Evolutionary conservation across 1,284 basidiomycete species (phyloP).

Genomic region (Athelia sp.): DNA sequence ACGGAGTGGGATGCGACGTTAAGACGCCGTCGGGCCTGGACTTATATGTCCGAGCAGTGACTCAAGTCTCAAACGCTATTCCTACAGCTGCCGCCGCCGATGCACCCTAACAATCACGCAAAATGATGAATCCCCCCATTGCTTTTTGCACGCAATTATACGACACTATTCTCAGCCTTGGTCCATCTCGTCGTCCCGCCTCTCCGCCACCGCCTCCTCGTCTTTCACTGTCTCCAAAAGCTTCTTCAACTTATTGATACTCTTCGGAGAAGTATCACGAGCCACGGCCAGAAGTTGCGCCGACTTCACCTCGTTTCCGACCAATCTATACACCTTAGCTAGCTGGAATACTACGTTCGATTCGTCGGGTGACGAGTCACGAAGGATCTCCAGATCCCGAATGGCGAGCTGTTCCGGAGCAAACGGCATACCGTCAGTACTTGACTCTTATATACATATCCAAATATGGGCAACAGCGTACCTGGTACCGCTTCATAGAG

Average conservation of each 20-base stretch:
- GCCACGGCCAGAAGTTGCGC: slow-evolving; percentile 82
- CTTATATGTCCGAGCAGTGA: not conserved
- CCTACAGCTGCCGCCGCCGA: no score
- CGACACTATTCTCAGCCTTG: slow-evolving; percentile 41
- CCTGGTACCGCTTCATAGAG: slow-evolving; percentile 74
- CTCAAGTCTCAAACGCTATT: not conserved
- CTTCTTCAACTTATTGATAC: slow-evolving; percentile 70
- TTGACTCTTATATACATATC: not conserved
- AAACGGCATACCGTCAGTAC: slow-evolving; percentile 14
- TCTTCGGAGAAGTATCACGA: slow-evolving; percentile 81
- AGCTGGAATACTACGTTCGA: slow-evolving; percentile 93
- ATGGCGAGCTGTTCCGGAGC: slow-evolving; percentile 62
- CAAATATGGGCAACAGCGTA: slow-evolving; percentile 36
- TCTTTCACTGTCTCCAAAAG: slow-evolving; percentile 67
- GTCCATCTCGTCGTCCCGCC: slow-evolving; percentile 65
- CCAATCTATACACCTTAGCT: slow-evolving; percentile 82
- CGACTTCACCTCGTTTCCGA: slow-evolving; percentile 74
- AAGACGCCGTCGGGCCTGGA: not conserved
- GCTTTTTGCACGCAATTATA: not conserved
- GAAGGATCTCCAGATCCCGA: slow-evolving; percentile 72
- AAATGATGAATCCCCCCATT: no score
- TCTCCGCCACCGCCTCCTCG: slow-evolving; percentile 33
- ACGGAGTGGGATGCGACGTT: slow-evolving; percentile 4
- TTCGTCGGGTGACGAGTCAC: slow-evolving; percentile 83
- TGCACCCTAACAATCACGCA: no score